These are phyloP conservation scores for Alternaria brassicicola DNA, from an alignment of 2,329 filamentous ascomycete species.

Conservation along the genomic window DNA sequence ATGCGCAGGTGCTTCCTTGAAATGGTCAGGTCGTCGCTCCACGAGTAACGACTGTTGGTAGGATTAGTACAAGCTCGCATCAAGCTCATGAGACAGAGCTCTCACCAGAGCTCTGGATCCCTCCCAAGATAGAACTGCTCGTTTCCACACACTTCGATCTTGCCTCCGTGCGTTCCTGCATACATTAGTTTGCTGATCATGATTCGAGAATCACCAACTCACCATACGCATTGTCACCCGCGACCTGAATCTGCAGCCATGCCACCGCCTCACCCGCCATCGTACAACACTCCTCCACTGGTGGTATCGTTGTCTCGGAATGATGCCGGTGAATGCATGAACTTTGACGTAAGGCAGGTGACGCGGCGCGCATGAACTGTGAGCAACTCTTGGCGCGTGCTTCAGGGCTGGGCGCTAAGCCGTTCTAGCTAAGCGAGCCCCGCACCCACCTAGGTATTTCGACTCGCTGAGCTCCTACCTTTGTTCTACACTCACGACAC, in stretches of 20 bases:
- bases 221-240: constrained; percentile 26
- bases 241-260: constrained; percentile 33
- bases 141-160: constrained; percentile 42
- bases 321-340: constrained; percentile 1
- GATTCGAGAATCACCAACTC: constrained; percentile 2
- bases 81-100: constrained; percentile 5
- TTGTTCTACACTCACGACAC: constrained; percentile 50
- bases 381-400: constrained; percentile 6
- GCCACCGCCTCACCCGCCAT: constrained; percentile 39
- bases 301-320: not conserved
- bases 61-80: constrained; percentile 23
- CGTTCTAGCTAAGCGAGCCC: constrained; percentile 27
- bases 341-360: constrained; percentile 3
- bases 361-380: constrained; percentile 19
- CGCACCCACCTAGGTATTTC: constrained; percentile 29
- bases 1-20: constrained; percentile 56
- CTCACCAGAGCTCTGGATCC: constrained; percentile 42
- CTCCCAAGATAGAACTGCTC: constrained; percentile 48
- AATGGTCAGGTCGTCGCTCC: constrained; percentile 44
- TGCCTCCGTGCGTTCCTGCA: constrained; percentile 30
- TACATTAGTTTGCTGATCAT: constrained; percentile 22
- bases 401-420: constrained; percentile 8
- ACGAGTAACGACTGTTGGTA: constrained; percentile 35
- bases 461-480: constrained; percentile 29
- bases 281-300: not conserved